Base-by-base conservation (phyloP, 2,329 filamentous ascomycete genomes). In the Sarocladium brachiariae region DNA sequence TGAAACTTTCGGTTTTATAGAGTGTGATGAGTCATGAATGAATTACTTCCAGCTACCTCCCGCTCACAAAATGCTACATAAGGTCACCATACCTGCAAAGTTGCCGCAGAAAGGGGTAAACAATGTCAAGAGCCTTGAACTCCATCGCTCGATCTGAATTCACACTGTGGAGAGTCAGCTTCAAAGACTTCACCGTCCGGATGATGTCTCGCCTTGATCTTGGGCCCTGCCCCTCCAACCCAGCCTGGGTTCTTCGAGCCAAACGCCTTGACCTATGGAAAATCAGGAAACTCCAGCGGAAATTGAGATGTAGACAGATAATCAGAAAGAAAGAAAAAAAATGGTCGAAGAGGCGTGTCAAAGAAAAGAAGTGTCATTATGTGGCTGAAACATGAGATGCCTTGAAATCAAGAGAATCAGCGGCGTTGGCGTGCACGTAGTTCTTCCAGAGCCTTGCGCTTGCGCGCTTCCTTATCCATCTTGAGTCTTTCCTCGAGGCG, bases 401-500 rank as follows among this genome's bases (percentile, higher is more conserved):
- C 27, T 30, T 7, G 27, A 30, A 11, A 39, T 39, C 5, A 23
- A 11, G 8, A 23, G 9, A 16, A 6, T 47, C 51, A 66, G 53
- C 58, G 59, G 48, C 64, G 62, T 50, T 59, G 58, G 4, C 16
- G 21, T 11, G 58, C 57, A 52, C 67, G 61, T 27, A 66, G 55
- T 25, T 65, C 58, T 34, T 71, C 70, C 4, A 73, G 56, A 2
- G 64, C 66, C 52, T 68, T 63, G 19, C 69, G 70, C 58, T 72
- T 77, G 30, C 70, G 68, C 56, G 78, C 77, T 57, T 81, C 74
- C 65, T 86, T 86, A 60, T 83, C 80, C 2, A 72, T 71, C 67
- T 80, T 86, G 52, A 80, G 74, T 49, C 67, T 70, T 60, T 73
- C 77, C 64, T 86, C 84, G 37, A 86, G 75, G 2, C 72, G 74